Conservation (phyloP, 257 asterid species). For the Galeopsis tetrahit region DNA sequence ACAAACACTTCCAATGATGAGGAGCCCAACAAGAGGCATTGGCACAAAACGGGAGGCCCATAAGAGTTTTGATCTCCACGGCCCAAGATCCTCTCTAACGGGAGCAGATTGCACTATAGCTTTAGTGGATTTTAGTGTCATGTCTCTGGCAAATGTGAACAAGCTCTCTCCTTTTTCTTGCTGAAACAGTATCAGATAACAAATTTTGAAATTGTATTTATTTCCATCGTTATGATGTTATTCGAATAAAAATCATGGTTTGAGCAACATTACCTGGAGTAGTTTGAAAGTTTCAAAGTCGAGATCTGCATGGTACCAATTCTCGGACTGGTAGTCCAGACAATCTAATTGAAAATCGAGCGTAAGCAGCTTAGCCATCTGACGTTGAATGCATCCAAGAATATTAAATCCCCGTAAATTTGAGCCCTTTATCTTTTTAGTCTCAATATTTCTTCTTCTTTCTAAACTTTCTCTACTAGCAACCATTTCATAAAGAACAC, state of each 20-base stretch:
- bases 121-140: conserved; percentile 86
- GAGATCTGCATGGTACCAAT: conserved; percentile 98
- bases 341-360: conserved; percentile 95
- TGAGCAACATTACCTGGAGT: conserved; percentile 73
- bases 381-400: conserved; percentile 89
- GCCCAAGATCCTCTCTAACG: conserved; percentile 79
- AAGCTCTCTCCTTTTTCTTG: conserved; percentile 93
- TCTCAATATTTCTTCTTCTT: conserved; percentile 59
- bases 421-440: conserved; percentile 57
- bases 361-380: conserved; percentile 78
- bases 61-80: conserved; percentile 90
- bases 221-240: neutral
- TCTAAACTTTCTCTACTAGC: conserved; percentile 90
- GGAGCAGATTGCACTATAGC: conserved; percentile 69
- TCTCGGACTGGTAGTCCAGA: conserved; percentile 83
- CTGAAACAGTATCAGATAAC: conserved; percentile 48
- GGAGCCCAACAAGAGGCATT: conserved; percentile 95
- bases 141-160: conserved; percentile 93
- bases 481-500: conserved; percentile 98
- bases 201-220: conserved; percentile 14
- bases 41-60: conserved; percentile 93
- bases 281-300: conserved; percentile 88
- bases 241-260: neutral
- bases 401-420: conserved; percentile 69
- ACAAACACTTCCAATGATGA: conserved; percentile 87